These are phyloP conservation scores for Penicillium lagena DNA, from an alignment of 495 filamentous ascomycete species.

Conservation along the genomic window DNA sequence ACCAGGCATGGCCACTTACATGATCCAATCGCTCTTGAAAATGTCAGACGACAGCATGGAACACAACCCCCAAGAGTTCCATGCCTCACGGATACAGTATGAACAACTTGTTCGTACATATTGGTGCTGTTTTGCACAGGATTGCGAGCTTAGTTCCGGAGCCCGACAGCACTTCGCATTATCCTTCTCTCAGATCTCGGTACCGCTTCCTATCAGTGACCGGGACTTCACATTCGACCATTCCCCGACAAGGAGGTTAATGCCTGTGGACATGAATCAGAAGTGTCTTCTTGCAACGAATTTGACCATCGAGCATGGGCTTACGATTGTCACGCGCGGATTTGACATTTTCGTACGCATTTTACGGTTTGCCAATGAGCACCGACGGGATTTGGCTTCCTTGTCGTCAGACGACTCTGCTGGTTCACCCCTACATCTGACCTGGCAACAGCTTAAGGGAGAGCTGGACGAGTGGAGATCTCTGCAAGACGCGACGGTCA, in stretches of 20 bases:
- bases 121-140: constrained; percentile 40
- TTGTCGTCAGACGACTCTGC: constrained; percentile 7
- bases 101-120: constrained; percentile 41
- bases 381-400: constrained; percentile 24
- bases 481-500: constrained; percentile 33
- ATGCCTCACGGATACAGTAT: constrained; percentile 34
- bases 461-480: constrained; percentile 39
- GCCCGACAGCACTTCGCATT: constrained; percentile 39
- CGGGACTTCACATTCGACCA: constrained; percentile 35
- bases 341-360: constrained; percentile 42
- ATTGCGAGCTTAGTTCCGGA: constrained; percentile 39
- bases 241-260: constrained; percentile 18
- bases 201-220: constrained; percentile 37
- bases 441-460: constrained; percentile 26
- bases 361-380: constrained; percentile 38
- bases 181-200: constrained; percentile 37
- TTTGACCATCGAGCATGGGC: constrained; percentile 31
- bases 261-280: constrained; percentile 30
- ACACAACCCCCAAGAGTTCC: constrained; percentile 31
- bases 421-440: constrained; percentile 14
- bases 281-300: constrained; percentile 9
- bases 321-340: constrained; percentile 34
- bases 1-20: constrained; percentile 41
- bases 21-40: constrained; percentile 40
- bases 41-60: constrained; percentile 41